These are phyloP conservation scores for Xylaria nigripes DNA, from an alignment of 495 filamentous ascomycete species.

Conservation along the genomic window DNA sequence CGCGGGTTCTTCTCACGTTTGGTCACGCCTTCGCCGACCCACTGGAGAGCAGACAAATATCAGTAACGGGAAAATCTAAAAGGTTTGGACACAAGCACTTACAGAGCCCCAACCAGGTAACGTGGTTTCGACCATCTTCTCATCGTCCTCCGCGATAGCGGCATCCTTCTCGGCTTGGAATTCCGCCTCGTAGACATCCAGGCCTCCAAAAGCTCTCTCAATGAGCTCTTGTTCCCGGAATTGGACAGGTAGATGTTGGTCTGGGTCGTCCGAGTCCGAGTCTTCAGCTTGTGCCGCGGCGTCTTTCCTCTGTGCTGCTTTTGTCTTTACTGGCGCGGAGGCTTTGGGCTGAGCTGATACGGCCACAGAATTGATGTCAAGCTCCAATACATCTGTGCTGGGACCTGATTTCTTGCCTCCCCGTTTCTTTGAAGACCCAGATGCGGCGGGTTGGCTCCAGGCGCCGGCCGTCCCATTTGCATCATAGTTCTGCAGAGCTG, in stretches of 20 bases:
- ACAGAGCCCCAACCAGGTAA: conserved; percentile 77
- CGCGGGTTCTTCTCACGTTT: conserved; percentile 51
- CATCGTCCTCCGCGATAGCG: conserved; percentile 67
- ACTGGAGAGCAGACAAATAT: neutral
- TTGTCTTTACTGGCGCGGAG: conserved; percentile 13
- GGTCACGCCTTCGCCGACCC: conserved; percentile 75
- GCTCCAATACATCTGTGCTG: conserved; percentile 19
- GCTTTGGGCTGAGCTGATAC: conserved; percentile 14
- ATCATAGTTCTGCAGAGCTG: conserved; percentile 6
- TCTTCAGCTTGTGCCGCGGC: conserved; percentile 20
- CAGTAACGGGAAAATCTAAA: neutral
- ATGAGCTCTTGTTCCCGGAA: conserved; percentile 75
- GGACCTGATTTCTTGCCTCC: conserved; percentile 20
- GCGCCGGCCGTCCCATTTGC: conserved; percentile 20
- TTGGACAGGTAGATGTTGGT: conserved; percentile 50
- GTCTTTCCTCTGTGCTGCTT: conserved; percentile 20
- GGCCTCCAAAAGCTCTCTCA: conserved; percentile 78
- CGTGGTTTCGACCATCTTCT: conserved; percentile 74
- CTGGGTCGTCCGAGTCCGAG: conserved; percentile 50
- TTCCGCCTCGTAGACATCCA: conserved; percentile 67
- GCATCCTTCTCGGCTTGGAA: conserved; percentile 77
- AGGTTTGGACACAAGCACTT: neutral
- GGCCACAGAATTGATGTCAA: conserved; percentile 20
- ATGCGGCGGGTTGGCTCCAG: conserved; percentile 20
- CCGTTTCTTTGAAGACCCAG: conserved; percentile 18